Percentiles rank a stretch among this genome's conserved stretches.
These are phyloP conservation scores for Aureococcus anophagefferens DNA, from an alignment of 108 stramenopile species.

Conservation along the genomic window DNA sequence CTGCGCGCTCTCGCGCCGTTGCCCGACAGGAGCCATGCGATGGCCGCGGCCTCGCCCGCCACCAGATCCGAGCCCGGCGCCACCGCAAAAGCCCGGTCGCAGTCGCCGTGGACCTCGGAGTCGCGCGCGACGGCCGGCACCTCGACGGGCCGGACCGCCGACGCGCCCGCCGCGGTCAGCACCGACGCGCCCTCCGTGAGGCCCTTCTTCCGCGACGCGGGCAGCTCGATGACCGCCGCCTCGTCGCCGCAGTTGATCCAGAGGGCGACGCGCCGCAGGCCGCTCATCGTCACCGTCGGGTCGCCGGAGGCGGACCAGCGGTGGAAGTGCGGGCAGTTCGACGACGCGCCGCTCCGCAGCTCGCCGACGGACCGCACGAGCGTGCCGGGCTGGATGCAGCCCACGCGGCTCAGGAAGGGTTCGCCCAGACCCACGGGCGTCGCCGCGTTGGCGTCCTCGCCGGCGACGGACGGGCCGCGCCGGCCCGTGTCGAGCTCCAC, in stretches of 20 bases:
- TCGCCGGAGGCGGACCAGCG: neutral
- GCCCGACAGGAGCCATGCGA: too few relatives aligned
- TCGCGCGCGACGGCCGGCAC: too few relatives aligned
- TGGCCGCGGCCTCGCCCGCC: too few relatives aligned
- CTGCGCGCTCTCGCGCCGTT: too few relatives aligned
- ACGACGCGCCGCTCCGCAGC: neutral
- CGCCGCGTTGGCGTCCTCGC: neutral
- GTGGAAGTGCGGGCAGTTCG: neutral
- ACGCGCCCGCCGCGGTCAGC: too few relatives aligned
- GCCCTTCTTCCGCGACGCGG: neutral
- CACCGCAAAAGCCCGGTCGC: too few relatives aligned
- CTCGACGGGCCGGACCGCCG: too few relatives aligned
- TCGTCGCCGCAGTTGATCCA: neutral
- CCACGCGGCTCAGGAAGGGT: neutral
- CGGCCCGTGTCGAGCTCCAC: neutral
- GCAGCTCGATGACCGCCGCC: neutral
- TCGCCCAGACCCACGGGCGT: neutral
- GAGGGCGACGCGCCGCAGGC: too few relatives aligned
- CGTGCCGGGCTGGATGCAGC: neutral
- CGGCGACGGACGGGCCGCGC: neutral
- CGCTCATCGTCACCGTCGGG: neutral
- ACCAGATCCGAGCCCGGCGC: too few relatives aligned
- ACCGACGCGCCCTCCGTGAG: neutral
- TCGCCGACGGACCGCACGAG: neutral
- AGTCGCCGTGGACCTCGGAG: too few relatives aligned